Conservation (phyloP, 768 basidiomycete genomes). For the Amanita jacksonii region DNA sequence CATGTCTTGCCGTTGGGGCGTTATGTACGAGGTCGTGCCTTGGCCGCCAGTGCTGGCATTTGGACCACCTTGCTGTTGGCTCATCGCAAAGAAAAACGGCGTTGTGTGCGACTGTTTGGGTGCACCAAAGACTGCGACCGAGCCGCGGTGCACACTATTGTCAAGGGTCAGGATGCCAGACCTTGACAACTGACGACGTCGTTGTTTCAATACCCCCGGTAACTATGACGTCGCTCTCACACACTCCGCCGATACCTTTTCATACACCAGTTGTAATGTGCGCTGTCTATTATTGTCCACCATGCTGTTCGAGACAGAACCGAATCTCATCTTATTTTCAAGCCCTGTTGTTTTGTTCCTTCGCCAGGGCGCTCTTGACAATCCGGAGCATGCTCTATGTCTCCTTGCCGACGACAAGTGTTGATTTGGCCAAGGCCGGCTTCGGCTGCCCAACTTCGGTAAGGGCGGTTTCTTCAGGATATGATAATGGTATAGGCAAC, state of each 20-base stretch:
- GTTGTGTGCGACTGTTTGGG: conserved; percentile 15
- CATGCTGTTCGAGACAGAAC: too few relatives aligned
- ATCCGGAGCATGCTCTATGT: conserved; percentile 15
- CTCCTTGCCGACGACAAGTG: conserved; percentile 53
- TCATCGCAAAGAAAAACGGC: conserved; percentile 23
- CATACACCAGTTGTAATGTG: neutral
- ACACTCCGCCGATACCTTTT: neutral
- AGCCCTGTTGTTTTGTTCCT: neutral
- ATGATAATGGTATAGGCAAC: conserved; percentile 32
- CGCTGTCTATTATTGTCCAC: too few relatives aligned
- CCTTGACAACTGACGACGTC: too few relatives aligned
- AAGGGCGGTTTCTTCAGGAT: conserved; percentile 23
- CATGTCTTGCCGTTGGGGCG: conserved; percentile 51
- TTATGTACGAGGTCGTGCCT: conserved; percentile 20
- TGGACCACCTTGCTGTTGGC: conserved; percentile 24
- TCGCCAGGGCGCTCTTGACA: too few relatives aligned
- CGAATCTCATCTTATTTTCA: too few relatives aligned
- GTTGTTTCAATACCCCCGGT: neutral
- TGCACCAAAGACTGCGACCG: too few relatives aligned
- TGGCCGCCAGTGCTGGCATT: conserved; percentile 15
- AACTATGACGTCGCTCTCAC: neutral
- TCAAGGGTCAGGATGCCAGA: too few relatives aligned
- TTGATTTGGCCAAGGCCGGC: conserved; percentile 27
- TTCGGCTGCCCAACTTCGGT: conserved; percentile 26
- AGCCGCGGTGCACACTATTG: too few relatives aligned